These are phyloP conservation scores for Pedinophyceae sp. DNA, from an alignment of 139 green algal genomes.

Conservation along the genomic window DNA sequence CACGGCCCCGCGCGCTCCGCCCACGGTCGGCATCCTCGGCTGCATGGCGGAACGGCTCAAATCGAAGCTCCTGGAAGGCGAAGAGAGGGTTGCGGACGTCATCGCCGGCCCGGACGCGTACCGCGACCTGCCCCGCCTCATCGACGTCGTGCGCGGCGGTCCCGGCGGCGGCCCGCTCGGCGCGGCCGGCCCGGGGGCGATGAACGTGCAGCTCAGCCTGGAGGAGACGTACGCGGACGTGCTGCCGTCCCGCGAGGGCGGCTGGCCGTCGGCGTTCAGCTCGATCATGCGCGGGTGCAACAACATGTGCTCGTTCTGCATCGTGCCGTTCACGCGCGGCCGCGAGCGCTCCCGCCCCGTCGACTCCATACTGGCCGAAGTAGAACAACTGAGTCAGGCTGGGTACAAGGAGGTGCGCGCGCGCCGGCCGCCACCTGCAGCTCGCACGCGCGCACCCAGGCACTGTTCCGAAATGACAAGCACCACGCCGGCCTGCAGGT, in stretches of 20 bases:
- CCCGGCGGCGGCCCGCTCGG: neutral
- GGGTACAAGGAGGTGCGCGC: too few relatives aligned
- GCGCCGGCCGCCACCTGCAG: too few relatives aligned
- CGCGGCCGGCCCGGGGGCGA: conserved; percentile 14
- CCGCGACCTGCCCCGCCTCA: neutral
- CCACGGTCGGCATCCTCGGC: conserved; percentile 71
- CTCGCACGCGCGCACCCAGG: too few relatives aligned
- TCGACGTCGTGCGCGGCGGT: conserved; percentile 1
- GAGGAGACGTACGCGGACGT: conserved; percentile 85
- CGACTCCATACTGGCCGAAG: conserved; percentile 52
- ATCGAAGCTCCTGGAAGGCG: conserved; percentile 12
- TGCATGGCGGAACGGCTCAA: conserved; percentile 91
- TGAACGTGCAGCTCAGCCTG: conserved; percentile 66
- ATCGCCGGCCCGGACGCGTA: conserved; percentile 1
- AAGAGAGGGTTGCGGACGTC: neutral
- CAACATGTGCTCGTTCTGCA: conserved; percentile 85
- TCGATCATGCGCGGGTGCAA: conserved; percentile 81
- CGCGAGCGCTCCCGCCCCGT: conserved; percentile 54
- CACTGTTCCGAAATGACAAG: too few relatives aligned
- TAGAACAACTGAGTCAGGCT: too few relatives aligned
- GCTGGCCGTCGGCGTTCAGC: conserved; percentile 34
- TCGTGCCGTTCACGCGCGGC: conserved; percentile 69
- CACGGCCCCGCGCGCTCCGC: too few relatives aligned
- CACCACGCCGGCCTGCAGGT: too few relatives aligned
- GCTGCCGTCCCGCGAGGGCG: conserved; percentile 34